These are phyloP conservation scores for Sphaerostilbella broomeana DNA, from an alignment of 2,329 filamentous ascomycete genomes.

Conservation along the genomic window DNA sequence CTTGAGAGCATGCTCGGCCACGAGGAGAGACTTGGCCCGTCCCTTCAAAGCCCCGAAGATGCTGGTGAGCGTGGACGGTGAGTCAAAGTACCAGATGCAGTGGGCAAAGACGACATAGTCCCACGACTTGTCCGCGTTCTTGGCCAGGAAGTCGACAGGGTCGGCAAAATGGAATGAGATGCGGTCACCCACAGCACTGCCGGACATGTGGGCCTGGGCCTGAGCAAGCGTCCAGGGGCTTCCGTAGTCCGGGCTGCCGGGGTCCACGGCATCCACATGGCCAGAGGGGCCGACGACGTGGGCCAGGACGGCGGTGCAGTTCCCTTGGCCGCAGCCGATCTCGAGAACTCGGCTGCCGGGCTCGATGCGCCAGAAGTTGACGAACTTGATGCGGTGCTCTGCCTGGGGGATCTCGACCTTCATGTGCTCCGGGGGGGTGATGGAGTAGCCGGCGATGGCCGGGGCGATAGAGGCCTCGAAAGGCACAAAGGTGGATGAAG, in stretches of 20 bases:
- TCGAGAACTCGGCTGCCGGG: slow-evolving; percentile 44
- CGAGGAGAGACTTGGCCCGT: slow-evolving; percentile 16
- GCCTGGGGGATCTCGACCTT: slow-evolving; percentile 21
- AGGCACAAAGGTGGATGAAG: slow-evolving; percentile 10
- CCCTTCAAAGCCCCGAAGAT: slow-evolving; percentile 19
- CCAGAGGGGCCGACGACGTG: slow-evolving; percentile 37
- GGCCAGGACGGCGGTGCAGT: slow-evolving; percentile 49
- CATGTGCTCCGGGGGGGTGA: slow-evolving; percentile 5
- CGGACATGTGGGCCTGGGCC: slow-evolving; percentile 39
- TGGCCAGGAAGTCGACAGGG: slow-evolving; percentile 30
- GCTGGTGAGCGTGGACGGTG: slow-evolving; percentile 22
- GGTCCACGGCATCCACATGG: slow-evolving; percentile 46
- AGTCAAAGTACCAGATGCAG: slow-evolving; percentile 48
- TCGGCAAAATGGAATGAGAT: slow-evolving; percentile 38
- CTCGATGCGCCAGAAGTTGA: slow-evolving; percentile 30
- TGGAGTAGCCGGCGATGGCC: slow-evolving; percentile 12
- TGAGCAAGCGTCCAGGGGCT: slow-evolving; percentile 43
- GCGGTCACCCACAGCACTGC: slow-evolving; percentile 31
- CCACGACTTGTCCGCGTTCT: slow-evolving; percentile 24
- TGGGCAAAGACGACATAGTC: slow-evolving; percentile 44
- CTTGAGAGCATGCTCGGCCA: slow-evolving; percentile 25
- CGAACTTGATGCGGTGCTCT: slow-evolving; percentile 30
- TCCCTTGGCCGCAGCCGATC: slow-evolving; percentile 54
- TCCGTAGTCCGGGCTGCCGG: slow-evolving; percentile 43
- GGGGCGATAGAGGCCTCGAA: slow-evolving; percentile 9